Percentiles rank a stretch among this genome's conserved stretches.
phyloP scores from a whole-genome alignment of 2,329 filamentous ascomycete genomes.

The Trichophyton mentagrophytes region DNA sequence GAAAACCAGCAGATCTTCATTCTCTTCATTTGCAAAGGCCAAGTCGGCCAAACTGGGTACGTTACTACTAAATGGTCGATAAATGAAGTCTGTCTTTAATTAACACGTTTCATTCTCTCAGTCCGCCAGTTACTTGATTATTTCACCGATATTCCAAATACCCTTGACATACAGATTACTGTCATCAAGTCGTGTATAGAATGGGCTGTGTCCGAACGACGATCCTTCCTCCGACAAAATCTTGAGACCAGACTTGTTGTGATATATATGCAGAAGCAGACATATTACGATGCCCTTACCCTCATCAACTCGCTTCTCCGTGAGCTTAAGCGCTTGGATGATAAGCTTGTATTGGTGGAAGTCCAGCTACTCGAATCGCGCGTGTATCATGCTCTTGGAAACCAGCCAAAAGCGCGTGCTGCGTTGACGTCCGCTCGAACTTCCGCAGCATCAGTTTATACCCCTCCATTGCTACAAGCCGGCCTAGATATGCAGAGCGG shows the following conservation, averaged over 20 bases:
- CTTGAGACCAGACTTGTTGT: conserved; percentile 89
- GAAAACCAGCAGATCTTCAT: conserved; percentile 74
- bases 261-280: conserved; percentile 93
- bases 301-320: conserved; percentile 93
- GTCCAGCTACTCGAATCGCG: conserved; percentile 94
- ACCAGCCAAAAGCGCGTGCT: conserved; percentile 88
- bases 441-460: conserved; percentile 93
- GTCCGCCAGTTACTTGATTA: conserved; percentile 95
- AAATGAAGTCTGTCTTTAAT: background rate
- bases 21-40: conserved; percentile 95
- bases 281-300: conserved; percentile 91
- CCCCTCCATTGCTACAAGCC: conserved; percentile 84
- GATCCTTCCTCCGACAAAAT: conserved; percentile 93
- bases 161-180: conserved; percentile 81
- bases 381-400: conserved; percentile 94
- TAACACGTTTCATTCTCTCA: conserved; percentile 26
- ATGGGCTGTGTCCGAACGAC: conserved; percentile 89
- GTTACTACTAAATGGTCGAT: conserved; percentile 19
- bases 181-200: conserved; percentile 99
- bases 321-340: conserved; percentile 94
- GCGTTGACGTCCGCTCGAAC: conserved; percentile 90
- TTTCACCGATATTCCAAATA: conserved; percentile 86
- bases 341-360: conserved; percentile 95
- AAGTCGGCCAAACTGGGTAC: conserved; percentile 96
- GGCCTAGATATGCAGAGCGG: conserved; percentile 98